Conservation (phyloP, 1,284 basidiomycete species). For the Leucoagaricus sp. region DNA sequence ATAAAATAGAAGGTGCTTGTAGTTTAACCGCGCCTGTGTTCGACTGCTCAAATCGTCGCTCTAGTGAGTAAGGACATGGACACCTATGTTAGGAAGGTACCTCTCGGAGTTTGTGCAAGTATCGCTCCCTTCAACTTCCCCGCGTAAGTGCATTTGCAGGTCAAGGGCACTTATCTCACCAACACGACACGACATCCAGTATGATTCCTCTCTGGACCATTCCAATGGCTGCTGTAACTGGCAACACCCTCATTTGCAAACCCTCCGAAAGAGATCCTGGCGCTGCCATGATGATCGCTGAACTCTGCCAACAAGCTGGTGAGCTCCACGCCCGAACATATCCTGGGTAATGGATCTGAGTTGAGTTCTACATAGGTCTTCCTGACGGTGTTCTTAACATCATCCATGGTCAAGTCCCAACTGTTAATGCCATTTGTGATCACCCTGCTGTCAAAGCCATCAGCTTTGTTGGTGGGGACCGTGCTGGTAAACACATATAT, state of each 20-base stretch:
- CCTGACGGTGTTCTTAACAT: constrained; percentile 85
- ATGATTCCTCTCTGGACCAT: constrained; percentile 99
- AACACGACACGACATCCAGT: constrained; percentile 38
- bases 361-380: constrained; percentile 48
- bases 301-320: constrained; percentile 87
- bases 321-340: constrained; percentile 10
- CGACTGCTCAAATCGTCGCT: constrained; percentile 3
- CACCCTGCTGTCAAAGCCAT: constrained; percentile 91
- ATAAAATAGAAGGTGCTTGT: constrained; percentile 83
- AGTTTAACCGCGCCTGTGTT: background rate
- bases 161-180: constrained; percentile 13
- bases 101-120: constrained; percentile 81
- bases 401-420: constrained; percentile 87
- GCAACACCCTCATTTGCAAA: constrained; percentile 94
- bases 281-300: constrained; percentile 96
- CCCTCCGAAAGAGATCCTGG: constrained; percentile 97
- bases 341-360: background rate
- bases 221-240: constrained; percentile 85
- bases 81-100: constrained; percentile 81
- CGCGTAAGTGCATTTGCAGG: constrained; percentile 58
- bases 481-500: constrained; percentile 93
- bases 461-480: constrained; percentile 96
- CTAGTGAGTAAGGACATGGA: constrained; percentile 96
- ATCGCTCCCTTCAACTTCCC: constrained; percentile 95
- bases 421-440: constrained; percentile 95